Evolutionary conservation across 768 basidiomycete species (phyloP), one percentile per base, ranked within the genome.

Genomic region (Agrocybe praecox): DNA sequence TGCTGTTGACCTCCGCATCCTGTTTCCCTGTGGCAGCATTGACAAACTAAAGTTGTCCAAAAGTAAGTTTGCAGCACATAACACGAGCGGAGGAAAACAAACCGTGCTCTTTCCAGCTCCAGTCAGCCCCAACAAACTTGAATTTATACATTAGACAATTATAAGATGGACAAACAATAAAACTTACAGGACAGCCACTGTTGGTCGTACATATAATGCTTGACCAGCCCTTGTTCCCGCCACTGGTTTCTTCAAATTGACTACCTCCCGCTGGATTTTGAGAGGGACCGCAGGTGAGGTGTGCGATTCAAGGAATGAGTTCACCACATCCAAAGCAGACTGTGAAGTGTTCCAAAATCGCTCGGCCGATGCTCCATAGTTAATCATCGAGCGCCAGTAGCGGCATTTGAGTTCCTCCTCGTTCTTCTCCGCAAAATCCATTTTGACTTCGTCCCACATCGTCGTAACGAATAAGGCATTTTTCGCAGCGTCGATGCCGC

Each of bases 381-480:
- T 40, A n/a, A 40, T 40, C 64, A 61, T 2, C 49, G 24, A 3
- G 56, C 49, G 15, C 61, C 61, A 67, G 50, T 60, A 64, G 26
- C 2, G 63, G 26, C 2, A 53, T 57, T 9, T 56, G 29, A 33
- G 45, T 51, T 18, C 62, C 60, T 47, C 62, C 53, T 40, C 36
- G 5, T 23, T 64, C 61, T 9, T 62, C 52, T 19, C 8, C 19
- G 19, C 49, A 36, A 8, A 46, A 59, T 17, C 51, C 52, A 4
- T 53, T 12, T 0, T 12, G 8, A 76, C 74, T 53, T 69, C 67
- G 10, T 71, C 73, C 80, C 81, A 82, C 76, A 75, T 80, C 43
- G 74, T 83, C 51, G 82, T 83, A 49, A 77, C 76, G 53, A 83
- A 69, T 48, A 76, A 70, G 32, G 83, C 77, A 55, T 80, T 80